phyloP scores from a whole-genome alignment of 1,284 basidiomycete species.

The Pseudozyma pruni region DNA sequence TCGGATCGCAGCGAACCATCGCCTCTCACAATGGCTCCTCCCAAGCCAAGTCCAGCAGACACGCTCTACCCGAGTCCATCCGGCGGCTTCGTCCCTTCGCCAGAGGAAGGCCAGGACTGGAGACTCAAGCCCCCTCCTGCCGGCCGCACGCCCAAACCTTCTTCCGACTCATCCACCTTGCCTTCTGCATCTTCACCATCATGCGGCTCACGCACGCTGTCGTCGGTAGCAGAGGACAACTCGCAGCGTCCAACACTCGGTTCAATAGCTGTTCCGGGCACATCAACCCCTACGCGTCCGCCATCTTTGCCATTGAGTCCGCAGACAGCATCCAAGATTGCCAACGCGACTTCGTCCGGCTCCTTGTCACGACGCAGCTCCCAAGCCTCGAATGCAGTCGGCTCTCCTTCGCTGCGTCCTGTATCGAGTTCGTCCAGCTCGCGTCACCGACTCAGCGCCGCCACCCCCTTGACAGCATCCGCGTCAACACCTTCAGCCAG shows the following conservation, averaged over 20 bases:
- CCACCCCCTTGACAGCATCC: constrained; percentile 1
- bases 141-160: constrained; percentile 17
- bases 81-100: constrained; percentile 53
- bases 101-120: constrained; percentile 56
- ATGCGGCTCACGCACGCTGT: constrained; percentile 7
- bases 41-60: constrained; percentile 46
- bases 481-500: not conserved
- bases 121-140: constrained; percentile 49
- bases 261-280: constrained; percentile 9
- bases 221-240: constrained; percentile 11
- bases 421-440: constrained; percentile 25
- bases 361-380: constrained; percentile 37
- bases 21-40: constrained; percentile 42
- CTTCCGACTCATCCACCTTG: constrained; percentile 2
- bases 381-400: constrained; percentile 26
- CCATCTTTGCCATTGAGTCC: constrained; percentile 38
- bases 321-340: constrained; percentile 49
- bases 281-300: constrained; percentile 33
- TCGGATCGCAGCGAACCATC: constrained; percentile 22
- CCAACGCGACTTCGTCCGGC: constrained; percentile 23
- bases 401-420: constrained; percentile 31
- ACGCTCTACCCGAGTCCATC: constrained; percentile 55
- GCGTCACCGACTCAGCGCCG: constrained; percentile 19
- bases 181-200: constrained; percentile 7
- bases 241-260: constrained; percentile 7